Evolutionary conservation across 805 yeast species (phyloP).

Genomic region (Saccharomycopsis selenospora): DNA sequence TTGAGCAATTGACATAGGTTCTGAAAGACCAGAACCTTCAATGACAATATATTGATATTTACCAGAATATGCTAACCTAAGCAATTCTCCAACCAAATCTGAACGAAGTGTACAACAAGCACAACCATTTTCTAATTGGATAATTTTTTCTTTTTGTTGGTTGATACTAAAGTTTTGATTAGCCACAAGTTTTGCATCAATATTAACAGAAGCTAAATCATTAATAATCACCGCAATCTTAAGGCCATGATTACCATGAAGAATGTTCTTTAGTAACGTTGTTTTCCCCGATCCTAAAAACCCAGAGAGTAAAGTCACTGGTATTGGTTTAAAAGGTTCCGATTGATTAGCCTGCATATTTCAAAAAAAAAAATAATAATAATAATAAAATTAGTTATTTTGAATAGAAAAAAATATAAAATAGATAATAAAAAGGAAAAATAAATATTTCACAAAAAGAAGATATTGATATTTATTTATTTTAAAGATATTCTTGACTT

Average conservation of each 20-base stretch:
- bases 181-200: slow-evolving; percentile 36
- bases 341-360: too few species aligned
- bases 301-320: slow-evolving; percentile 41
- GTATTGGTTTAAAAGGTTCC: slow-evolving; percentile 28
- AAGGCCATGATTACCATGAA: slow-evolving; percentile 34
- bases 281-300: slow-evolving; percentile 43
- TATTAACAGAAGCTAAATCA: slow-evolving; percentile 38
- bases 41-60: slow-evolving; percentile 37
- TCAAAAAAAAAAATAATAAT: too few species aligned
- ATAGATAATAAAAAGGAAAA: too few species aligned
- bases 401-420: too few species aligned
- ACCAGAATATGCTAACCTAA: slow-evolving; percentile 30
- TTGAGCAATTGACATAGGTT: slow-evolving; percentile 46
- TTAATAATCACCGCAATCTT: slow-evolving; percentile 41
- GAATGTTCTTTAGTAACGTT: slow-evolving; percentile 37
- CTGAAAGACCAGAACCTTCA: slow-evolving; percentile 42
- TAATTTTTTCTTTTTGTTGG: slow-evolving; percentile 33
- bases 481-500: too few species aligned
- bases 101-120: slow-evolving; percentile 43
- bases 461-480: too few species aligned
- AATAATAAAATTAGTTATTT: too few species aligned
- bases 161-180: slow-evolving; percentile 25
- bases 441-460: too few species aligned
- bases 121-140: slow-evolving; percentile 42
- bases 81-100: slow-evolving; percentile 38